A percentile compares a stretch with the other conserved stretches of the same genome.
These are phyloP conservation scores for Yamadazyma dushanensis DNA, from an alignment of 1,139 yeast genomes.

Conservation along the genomic window DNA sequence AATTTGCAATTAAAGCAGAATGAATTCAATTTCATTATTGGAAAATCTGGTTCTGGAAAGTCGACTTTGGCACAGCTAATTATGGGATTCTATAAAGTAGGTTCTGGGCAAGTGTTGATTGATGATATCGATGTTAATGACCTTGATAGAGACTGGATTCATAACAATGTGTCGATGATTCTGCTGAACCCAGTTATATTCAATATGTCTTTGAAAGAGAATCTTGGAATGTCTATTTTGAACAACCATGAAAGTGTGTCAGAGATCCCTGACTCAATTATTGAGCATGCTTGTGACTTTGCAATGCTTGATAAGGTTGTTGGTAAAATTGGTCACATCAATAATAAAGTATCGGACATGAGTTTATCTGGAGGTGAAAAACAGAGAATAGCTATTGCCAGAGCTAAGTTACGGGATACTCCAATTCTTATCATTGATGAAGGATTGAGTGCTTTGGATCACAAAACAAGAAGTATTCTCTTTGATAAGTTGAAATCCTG, in stretches of 20 bases:
- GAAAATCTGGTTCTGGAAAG: conserved; percentile 90
- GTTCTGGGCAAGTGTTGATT: conserved; percentile 63
- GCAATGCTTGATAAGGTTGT: conserved; percentile 53
- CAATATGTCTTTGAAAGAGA: conserved; percentile 60
- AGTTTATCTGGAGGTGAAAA: conserved; percentile 91
- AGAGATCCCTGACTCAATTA: conserved; percentile 22
- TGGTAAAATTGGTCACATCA: conserved; percentile 50
- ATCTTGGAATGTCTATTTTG: conserved; percentile 52
- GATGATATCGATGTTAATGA: conserved; percentile 51
- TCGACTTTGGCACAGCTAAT: conserved; percentile 73
- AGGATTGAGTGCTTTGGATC: conserved; percentile 78
- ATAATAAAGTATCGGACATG: conserved; percentile 49
- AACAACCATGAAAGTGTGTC: conserved; percentile 23
- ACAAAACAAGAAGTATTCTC: conserved; percentile 41
- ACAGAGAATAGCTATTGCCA: conserved; percentile 79
- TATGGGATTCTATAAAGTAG: conserved; percentile 53
- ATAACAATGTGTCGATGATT: conserved; percentile 65
- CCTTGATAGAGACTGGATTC: conserved; percentile 53
- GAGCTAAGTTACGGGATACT: conserved; percentile 72
- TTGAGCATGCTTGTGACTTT: conserved; percentile 52
- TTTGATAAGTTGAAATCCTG: conserved; percentile 53
- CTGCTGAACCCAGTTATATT: conserved; percentile 72
- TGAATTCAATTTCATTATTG: conserved; percentile 63
- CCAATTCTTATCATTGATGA: conserved; percentile 84
- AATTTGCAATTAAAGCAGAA: conserved; percentile 46